Evolutionary conservation across 2,329 filamentous ascomycete species (phyloP).

Genomic region (Penicillium sp.): DNA sequence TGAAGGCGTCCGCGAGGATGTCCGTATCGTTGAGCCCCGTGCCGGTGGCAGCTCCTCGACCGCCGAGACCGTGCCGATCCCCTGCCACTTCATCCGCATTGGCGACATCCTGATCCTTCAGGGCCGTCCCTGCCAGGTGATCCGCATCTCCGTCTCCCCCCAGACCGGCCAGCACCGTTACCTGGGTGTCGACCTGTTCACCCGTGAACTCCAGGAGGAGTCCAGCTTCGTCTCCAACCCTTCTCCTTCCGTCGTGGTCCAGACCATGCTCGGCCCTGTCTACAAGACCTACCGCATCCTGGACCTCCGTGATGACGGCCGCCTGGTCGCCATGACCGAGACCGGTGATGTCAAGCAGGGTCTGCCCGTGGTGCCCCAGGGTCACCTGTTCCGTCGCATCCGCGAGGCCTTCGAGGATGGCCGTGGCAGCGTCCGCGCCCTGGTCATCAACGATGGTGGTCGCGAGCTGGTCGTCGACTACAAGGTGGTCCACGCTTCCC

Average conservation of each 20-base stretch:
- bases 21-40: constrained; percentile 47
- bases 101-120: constrained; percentile 98
- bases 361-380: constrained; percentile 89
- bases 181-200: constrained; percentile 99
- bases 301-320: constrained; percentile 77
- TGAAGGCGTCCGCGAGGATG: constrained; percentile 39
- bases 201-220: constrained; percentile 98
- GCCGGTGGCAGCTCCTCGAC: constrained; percentile 35
- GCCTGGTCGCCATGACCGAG: constrained; percentile 95
- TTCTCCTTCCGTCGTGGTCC: constrained; percentile 87
- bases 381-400: constrained; percentile 73
- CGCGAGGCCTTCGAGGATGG: constrained; percentile 77
- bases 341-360: constrained; percentile 95
- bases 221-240: constrained; percentile 96
- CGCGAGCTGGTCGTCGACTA: constrained; percentile 95
- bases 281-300: constrained; percentile 99
- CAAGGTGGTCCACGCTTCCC: constrained; percentile 84
- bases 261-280: constrained; percentile 98
- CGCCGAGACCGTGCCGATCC: constrained; percentile 90
- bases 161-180: constrained; percentile 99
- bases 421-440: constrained; percentile 84
- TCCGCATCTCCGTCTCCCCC: constrained; percentile 95
- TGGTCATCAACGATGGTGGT: constrained; percentile 88
- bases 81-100: constrained; percentile 98
- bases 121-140: constrained; percentile 98